These are phyloP conservation scores for Niebla homalea DNA, from an alignment of 495 filamentous ascomycete genomes.

Conservation along the genomic window DNA sequence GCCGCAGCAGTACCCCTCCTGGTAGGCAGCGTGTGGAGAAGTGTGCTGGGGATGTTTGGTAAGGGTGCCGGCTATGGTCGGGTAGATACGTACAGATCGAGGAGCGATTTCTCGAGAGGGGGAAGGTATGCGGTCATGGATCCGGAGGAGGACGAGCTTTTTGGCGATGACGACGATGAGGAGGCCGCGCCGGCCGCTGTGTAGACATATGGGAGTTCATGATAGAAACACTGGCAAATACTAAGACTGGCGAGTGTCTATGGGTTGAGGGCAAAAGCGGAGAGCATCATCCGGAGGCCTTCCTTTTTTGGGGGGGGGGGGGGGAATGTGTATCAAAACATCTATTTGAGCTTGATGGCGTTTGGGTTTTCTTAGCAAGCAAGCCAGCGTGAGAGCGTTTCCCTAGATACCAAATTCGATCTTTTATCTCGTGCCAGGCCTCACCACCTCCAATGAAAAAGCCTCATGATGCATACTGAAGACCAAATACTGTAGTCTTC, in stretches of 20 bases:
- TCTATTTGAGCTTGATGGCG: not conserved
- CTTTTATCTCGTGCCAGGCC: not conserved
- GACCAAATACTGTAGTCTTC: no score
- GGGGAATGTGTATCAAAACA: not conserved
- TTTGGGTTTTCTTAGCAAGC: not conserved
- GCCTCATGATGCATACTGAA: no score
- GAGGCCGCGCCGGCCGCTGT: slow-evolving; percentile 27
- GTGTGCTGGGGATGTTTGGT: slow-evolving; percentile 30
- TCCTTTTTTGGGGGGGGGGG: no score
- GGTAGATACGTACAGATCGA: slow-evolving; percentile 52
- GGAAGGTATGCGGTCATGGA: slow-evolving; percentile 74
- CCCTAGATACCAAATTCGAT: slow-evolving; percentile 2
- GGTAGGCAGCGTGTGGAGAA: slow-evolving; percentile 51
- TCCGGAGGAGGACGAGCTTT: slow-evolving; percentile 82
- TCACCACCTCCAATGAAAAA: no score
- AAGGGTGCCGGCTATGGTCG: slow-evolving; percentile 25
- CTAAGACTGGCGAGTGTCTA: slow-evolving; percentile 23
- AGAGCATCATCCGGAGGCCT: slow-evolving; percentile 15
- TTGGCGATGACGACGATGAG: slow-evolving; percentile 89
- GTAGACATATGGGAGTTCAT: no score
- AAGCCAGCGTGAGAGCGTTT: not conserved
- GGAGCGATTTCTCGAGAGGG: slow-evolving; percentile 73
- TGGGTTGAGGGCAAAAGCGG: not conserved
- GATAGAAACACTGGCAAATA: slow-evolving; percentile 6
- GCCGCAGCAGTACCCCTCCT: slow-evolving; percentile 62